Evolutionary conservation across 805 yeast species (phyloP), one percentile per base, ranked within the genome.

Genomic region (Ogataea paraovalis): DNA sequence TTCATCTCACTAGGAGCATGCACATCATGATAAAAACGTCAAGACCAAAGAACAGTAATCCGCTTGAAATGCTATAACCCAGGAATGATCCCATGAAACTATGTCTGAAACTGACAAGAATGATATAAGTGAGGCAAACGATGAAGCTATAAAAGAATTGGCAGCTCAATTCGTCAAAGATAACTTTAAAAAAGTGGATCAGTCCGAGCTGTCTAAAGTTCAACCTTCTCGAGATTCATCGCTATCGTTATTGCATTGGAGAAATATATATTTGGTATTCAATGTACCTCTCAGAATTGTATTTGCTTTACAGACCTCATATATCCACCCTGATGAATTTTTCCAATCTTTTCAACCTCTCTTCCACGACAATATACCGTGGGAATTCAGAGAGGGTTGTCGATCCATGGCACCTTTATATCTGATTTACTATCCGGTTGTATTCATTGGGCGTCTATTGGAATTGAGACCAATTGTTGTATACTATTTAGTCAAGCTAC

Each of bases 301-400:
- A 22, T 69, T 88, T 40, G 82, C 86, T 0, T 61, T 86, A 1
- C 80, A 85, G 46, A 75, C 85, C 27, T 87, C 97, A 0, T 94
- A 95, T 61, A 82, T 94, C 42, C 99, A 95, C 56, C 99, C 99
- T 0, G 99, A 94, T 71, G 99, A 94, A 68, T 97, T 91, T 64
- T 87, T 88, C 63, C 99, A 95, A 64, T 79, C 83, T n/a, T 77
- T 95, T 42, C 95, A 90, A 62, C 84, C 85, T 0, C 59, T 92
- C 21, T 73, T 82, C 12, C 62, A 65, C 71, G 66, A 62, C 67
- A 69, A 72, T 13, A 57, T 75, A 0, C 91, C 97, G 0, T 92
- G 99, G 99, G 99, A 92, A 62, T 94, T 87, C 66, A 57, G 67
- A 4, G 70, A 64, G 2, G 57, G 52, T 1, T 82, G 90, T 2